phyloP scores from a whole-genome alignment of 2,329 filamentous ascomycete species.

The Apiospora malaysiana region DNA sequence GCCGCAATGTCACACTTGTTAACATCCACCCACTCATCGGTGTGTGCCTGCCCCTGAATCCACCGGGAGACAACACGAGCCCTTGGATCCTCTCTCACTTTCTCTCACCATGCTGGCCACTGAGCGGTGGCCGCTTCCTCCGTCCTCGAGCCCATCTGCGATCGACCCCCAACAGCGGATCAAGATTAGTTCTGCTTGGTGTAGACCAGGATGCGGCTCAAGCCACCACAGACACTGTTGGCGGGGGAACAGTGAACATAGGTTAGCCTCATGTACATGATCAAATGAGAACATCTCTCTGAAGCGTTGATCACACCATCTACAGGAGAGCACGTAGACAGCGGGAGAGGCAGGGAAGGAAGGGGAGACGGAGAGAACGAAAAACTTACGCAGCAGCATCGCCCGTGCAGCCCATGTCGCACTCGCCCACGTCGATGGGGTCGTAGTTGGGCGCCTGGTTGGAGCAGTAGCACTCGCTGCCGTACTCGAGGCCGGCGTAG shows the following conservation, averaged over 20 bases:
- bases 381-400: constrained; percentile 11
- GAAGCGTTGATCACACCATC: too few relatives aligned
- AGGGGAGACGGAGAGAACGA: not conserved
- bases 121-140: not conserved
- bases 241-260: not conserved
- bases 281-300: not conserved
- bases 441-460: constrained; percentile 19
- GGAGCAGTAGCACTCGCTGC: constrained; percentile 42
- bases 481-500: constrained; percentile 46
- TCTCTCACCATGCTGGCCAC: not conserved
- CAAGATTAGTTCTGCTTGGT: not conserved
- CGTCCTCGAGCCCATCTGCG: not conserved
- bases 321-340: too few relatives aligned
- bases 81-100: too few relatives aligned
- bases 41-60: not conserved
- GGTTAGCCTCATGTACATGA: not conserved
- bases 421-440: not conserved
- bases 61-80: not conserved
- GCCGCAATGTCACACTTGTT: not conserved
- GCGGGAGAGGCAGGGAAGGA: not conserved
- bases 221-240: not conserved
- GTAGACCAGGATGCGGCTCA: constrained; percentile 7
- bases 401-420: constrained; percentile 19
- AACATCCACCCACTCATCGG: not conserved
- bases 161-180: not conserved